Evolutionary conservation across 2,329 filamentous ascomycete genomes (phyloP), one percentile per base, ranked within the genome.

Genomic region (Metarhizium album): DNA sequence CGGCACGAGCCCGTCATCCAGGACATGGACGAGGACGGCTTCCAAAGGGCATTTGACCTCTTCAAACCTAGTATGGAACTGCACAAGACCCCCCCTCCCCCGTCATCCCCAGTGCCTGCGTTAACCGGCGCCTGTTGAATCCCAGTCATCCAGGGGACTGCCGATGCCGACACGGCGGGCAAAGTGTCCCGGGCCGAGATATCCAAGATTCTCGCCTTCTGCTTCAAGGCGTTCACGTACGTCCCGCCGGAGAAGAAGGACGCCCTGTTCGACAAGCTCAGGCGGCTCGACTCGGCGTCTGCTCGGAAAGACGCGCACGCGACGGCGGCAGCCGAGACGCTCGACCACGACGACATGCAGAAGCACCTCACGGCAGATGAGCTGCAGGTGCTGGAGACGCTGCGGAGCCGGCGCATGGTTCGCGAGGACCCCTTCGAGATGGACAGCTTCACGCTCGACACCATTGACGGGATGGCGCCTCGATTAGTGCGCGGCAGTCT

Each of bases 31-130:
- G 71, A 75, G 52, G 61, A 67, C 1, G 59, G 60, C 5, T 74
- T 73, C 49, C 67, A 75, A 33, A 55, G 63, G 22, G 73, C 72
- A 1, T 74, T 75, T 55, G 57, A 58, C 7, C 56, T 67, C 18
- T 69, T 73, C 55, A 52, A 59, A 52, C 70, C 70, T 1, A 64
- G 69, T 73, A 64, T 48, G 63, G n/a, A 35, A 35, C 8, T 35
- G 57, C 2, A 27, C 20, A 35, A 35, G 33, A 3, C 33, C 16
- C 8, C 14, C 11, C 13, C n/a, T n/a, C 16, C 1, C 11, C 33
- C 33, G 11, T 2, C 33, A 2, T 4, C 1, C 16, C 8, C 11
- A 35, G 14, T 35, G 9, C 8, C 11, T 35, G 2, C 13, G 4
- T 13, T 35, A 53, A 37, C 33, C 37, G 45, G 23, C 14, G 20